Evolutionary conservation across 2,329 filamentous ascomycete genomes (phyloP), one percentile per base, ranked within the genome.

Genomic region (Colletotrichum sp.): DNA sequence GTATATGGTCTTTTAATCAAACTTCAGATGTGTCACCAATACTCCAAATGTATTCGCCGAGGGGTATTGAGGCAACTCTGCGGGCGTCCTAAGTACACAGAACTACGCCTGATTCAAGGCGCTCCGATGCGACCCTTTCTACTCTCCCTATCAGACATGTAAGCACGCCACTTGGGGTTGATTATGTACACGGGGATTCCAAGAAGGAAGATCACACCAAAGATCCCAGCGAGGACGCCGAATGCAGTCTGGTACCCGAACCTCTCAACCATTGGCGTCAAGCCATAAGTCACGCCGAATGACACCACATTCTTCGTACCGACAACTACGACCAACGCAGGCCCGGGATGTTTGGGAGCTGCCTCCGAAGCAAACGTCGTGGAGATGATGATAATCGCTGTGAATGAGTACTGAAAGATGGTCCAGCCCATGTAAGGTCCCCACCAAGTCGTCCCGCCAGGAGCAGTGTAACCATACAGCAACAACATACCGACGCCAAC

Each of bases 301-400:
- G 80, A 80, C 30, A 84, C 78, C 18, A 84, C 80, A 71, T 84
- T 84, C 78, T 84, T 83, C 62, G 79, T 78, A 7, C 82, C 83
- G 2, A 84, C 80, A 9, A 84, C 82, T 13, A 81, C 78, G 9
- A 84, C 82, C 39, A 85, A 64, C 6, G 83, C 83, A 8, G 82
- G 81, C 7, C 82, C 82, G 0, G 82, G 82, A 78, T 83, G 81
- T 71, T 82, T 81, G n/a, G 82, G 80, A 77, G 81, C 81, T 1
- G 80, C 81, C 69, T 85, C 83, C 2, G 83, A 78, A 3, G 83
- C 83, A 65, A 84, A 84, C 2, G 81, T 81, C 3, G 83, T 84
- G 0, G 82, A 80, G 71, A 76, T 80, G 78, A 78, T 83, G 71
- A 72, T 79, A 68, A 78, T 81, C 5, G 79, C 77, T 4, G 81